Evolutionary conservation across 2,329 filamentous ascomycete species (phyloP).

Genomic region (Trichoderma brevicompactum): DNA sequence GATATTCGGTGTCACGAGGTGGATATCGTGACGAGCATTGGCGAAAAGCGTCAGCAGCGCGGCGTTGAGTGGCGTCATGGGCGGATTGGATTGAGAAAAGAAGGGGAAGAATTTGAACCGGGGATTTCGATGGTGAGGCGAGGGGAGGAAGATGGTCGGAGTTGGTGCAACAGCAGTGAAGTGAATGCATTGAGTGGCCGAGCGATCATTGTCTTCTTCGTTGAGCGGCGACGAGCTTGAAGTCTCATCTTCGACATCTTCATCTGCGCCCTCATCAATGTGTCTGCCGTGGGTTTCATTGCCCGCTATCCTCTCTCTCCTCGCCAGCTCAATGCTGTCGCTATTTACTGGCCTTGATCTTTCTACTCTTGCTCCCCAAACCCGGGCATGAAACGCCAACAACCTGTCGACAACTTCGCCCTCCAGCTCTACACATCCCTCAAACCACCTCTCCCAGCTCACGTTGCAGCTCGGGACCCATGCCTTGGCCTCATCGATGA

Average conservation of each 20-base stretch:
- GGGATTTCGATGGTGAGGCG: slow-evolving; percentile 72
- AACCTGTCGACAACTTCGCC: slow-evolving; percentile 67
- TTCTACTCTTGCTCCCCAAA: slow-evolving; percentile 60
- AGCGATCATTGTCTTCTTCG: slow-evolving; percentile 29
- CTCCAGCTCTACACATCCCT: slow-evolving; percentile 71
- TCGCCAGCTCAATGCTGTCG: neutral
- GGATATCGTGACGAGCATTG: slow-evolving; percentile 62
- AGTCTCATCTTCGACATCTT: slow-evolving; percentile 15
- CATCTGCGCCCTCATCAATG: neutral
- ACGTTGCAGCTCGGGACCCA: slow-evolving; percentile 82
- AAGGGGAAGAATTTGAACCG: slow-evolving; percentile 64
- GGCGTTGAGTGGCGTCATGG: slow-evolving; percentile 69
- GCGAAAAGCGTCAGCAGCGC: slow-evolving; percentile 65
- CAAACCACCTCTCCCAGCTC: slow-evolving; percentile 87
- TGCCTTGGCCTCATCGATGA: slow-evolving; percentile 69
- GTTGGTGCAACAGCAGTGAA: slow-evolving; percentile 38
- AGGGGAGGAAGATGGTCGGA: slow-evolving; percentile 71
- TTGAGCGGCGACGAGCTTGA: slow-evolving; percentile 29
- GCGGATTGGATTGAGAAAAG: slow-evolving; percentile 53
- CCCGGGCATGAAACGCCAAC: slow-evolving; percentile 65
- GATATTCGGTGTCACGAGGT: slow-evolving; percentile 77
- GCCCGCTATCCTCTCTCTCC: neutral
- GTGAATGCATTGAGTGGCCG: slow-evolving; percentile 40
- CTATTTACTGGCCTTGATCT: neutral
- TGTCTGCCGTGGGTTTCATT: slow-evolving; percentile 2